Base-by-base conservation (phyloP, 2,329 filamentous ascomycete genomes). In the Basipetospora chlamydospora region DNA sequence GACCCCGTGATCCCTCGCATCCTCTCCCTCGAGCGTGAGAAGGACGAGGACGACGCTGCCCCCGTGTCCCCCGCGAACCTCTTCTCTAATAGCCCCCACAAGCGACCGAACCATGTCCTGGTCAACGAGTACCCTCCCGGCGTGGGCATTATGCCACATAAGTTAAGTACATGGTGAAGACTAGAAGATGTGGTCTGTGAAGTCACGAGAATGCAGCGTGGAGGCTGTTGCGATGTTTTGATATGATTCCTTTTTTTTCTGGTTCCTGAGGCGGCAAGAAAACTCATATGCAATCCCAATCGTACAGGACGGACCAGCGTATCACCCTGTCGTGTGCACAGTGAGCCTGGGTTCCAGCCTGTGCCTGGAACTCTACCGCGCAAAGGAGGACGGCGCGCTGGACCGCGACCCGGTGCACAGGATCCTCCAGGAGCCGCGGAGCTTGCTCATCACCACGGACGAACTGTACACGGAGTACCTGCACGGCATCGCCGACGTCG, bases 101-200 rank as follows among this genome's bases (percentile, higher is more conserved):
- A 62, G 13, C 66, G 63, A 4, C 84, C 88, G 3, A 98, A 96
- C 48, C 90, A 96, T 58, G 84, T 93, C 31, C 66, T 96, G 26
- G 76, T 96, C 47, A 98, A 98, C 51, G 87, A 95, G 55, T 98
- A 96, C 55, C 67, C 68, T 2, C 75, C 83, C 0, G 84, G 83
- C 2, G 73, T 94, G 43, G 88, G 88, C n/a, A 96, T 96, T 45
- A 93, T 95, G 83, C 78, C 87, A 32, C 88, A 96, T 55, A 90
- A 95, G 62, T 54, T 59, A 48, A 55, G 55, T 58, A 48, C 41
- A 51, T 37, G 44, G 40, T 43, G 17, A 17, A 6, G 23, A 25
- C 18, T 20, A 30, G 6, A n/a, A 20, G 11, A 13, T n/a, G n/a
- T n/a, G n/a, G n/a, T n/a, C n/a, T n/a, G n/a, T n/a, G n/a, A n/a